Evolutionary conservation across 192 early-diverging fungal genomes (phyloP), one percentile per base, ranked within the genome.

Genomic region (Coemansia sp.): DNA sequence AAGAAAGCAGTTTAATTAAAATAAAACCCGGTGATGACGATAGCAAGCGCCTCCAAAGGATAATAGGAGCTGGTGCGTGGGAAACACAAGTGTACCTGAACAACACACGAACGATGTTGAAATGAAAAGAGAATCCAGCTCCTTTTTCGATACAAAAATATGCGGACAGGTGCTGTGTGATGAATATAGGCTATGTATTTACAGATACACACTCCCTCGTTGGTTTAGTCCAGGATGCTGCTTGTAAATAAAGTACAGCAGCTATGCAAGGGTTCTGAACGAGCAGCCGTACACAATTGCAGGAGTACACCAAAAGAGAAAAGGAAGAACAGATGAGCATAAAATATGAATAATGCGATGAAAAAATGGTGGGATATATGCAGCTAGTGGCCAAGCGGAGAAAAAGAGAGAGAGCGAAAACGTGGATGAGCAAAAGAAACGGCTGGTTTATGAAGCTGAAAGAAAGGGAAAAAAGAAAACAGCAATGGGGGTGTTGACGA

Each of bases 1-100:
- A 26, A 26, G 7, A 54, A 54, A 26, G 51, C 26, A 54, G 51
- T 54, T 54, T 54, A 54, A 54, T 54, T 54, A 54, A 54, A 54
- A 54, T 18, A 22, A 18, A 54, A 26, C 21, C 21, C 51, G 22
- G 51, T 22, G 21, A 54, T 54, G 51, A 12, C 6, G 51, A 54
- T 54, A 22, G 51, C 21, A 26, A 22, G 26, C 21, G 51, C 51
- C 51, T 54, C 51, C 8, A 54, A 26, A 54, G 26, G 21, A 54
- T 5, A 49, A 5, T 18, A 54, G 26, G 19, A 8, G 51, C 19
- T 26, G 51, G 51, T 26, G 51, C 22, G 51, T 26, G 19, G 26
- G 19, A 54, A 26, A 26, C 42, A 45, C 0, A 8, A 12, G 42
- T 3, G 13, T 45, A 26, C 42, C 42, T 12, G 13, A 45, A 12